A percentile compares a stretch with the other conserved stretches of the same genome.
These are phyloP conservation scores for Closterium sp. DNA, from an alignment of 139 green algal genomes.

Conservation along the genomic window DNA sequence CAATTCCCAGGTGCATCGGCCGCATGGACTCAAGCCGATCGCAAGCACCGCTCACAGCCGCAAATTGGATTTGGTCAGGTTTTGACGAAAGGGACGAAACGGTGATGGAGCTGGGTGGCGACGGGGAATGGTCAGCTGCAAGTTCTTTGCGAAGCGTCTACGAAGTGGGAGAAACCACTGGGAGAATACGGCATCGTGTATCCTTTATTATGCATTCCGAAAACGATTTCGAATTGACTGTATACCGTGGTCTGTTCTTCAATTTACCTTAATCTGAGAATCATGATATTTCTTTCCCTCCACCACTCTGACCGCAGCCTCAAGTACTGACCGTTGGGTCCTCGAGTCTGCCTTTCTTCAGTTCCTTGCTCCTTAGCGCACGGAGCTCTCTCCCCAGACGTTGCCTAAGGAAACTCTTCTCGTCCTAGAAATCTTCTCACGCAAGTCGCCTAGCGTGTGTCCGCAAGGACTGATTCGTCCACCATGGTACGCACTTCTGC, in stretches of 20 bases:
- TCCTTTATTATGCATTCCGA: neutral
- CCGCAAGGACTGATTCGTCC: neutral
- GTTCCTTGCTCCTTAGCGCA: neutral
- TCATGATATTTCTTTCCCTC: neutral
- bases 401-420: neutral
- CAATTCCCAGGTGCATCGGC: neutral
- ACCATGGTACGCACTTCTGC: neutral
- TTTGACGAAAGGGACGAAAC: neutral
- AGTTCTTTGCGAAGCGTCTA: neutral
- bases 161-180: neutral
- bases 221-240: too few relatives aligned
- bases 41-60: neutral
- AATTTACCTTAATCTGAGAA: too few relatives aligned
- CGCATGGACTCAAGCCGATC: neutral
- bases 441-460: neutral
- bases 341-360: neutral
- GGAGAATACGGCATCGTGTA: neutral
- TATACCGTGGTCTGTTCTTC: too few relatives aligned
- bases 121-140: neutral
- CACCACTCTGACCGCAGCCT: neutral
- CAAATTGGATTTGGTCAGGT: neutral
- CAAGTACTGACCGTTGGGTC: neutral
- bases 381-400: neutral
- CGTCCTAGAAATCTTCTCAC: neutral
- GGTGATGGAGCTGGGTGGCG: neutral